A percentile compares a stretch with the other conserved stretches of the same genome.
Evolutionary conservation across 1,284 basidiomycete genomes (phyloP).

Genomic region (Inonotus obliquus): DNA sequence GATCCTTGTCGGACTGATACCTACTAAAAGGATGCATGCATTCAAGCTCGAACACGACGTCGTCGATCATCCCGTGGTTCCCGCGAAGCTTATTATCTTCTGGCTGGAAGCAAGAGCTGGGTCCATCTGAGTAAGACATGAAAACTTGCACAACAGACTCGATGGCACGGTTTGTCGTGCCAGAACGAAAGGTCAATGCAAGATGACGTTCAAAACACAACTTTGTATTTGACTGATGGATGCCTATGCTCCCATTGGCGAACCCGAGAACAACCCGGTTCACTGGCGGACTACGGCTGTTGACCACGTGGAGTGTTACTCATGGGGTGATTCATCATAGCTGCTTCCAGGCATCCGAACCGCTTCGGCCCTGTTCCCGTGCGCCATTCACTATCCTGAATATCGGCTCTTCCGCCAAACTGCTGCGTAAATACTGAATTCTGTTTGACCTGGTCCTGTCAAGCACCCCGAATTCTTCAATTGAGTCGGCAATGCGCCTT

Average conservation of each 20-base stretch:
- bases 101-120: not conserved
- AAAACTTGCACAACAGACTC: not conserved
- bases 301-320: slow-evolving; percentile 1
- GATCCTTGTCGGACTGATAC: not conserved
- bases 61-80: not conserved
- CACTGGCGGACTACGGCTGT: not conserved
- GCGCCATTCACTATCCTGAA: not conserved
- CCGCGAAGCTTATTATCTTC: slow-evolving; percentile 2
- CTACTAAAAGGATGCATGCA: not conserved
- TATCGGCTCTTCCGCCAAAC: not conserved
- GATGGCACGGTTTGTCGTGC: not conserved
- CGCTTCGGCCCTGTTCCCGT: slow-evolving; percentile 1
- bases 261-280: not conserved
- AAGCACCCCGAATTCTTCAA: slow-evolving; percentile 1
- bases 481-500: not conserved
- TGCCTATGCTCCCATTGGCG: not conserved
- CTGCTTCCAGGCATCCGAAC: not conserved
- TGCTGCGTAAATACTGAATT: not conserved
- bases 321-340: slow-evolving; percentile 1
- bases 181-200: not conserved
- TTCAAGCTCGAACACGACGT: not conserved
- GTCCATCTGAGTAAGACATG: not conserved
- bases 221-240: not conserved
- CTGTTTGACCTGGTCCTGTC: not conserved
- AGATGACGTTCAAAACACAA: not conserved